Base-by-base conservation (phyloP, 2,329 filamentous ascomycete genomes). In the Xylariaceae sp. region DNA sequence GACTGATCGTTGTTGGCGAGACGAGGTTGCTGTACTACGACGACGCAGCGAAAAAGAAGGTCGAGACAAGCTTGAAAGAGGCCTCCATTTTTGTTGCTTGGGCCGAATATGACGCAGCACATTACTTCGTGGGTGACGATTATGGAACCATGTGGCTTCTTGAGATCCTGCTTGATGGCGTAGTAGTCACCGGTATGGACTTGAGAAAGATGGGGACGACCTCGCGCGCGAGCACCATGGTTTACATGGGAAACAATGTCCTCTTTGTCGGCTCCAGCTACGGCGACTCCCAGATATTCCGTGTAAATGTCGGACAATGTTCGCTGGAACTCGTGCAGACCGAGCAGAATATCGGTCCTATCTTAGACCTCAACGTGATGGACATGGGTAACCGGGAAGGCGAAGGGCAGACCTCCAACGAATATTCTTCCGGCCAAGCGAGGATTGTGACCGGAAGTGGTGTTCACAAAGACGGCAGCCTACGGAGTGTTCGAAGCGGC, bases 351-450 rank as follows among this genome's bases (percentile, higher is more conserved):
- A 86, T 96, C 47, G 88, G 84, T 0, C 92, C 92, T 0, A 84
- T 98, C 26, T 63, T 96, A 24, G 92, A 98, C 55, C 95, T 98
- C 48, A 81, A 84, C 1, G 77, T 98, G 12, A 94, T 96, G 87
- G 92, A 96, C 51, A 83, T 96, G 70, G 90, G 89, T 1, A 89
- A 87, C 47, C 72, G 86, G 36, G 80, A 85, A 39, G 81, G 81
- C 15, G 83, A 92, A 43, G 77, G 71, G 7, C 80, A 86, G 37
- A 59, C 68, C 13, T 83, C 81, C 3, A 93, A 92, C 50, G 85
- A 92, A 42, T 98, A 94, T 52, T 94, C 89, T 0, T 94, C 90
- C 1, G 92, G 92, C 0, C 90, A 98, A 59, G 89, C 92, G 29
- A 77, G 89, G 24, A 84, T 98, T 40, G 87, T 98, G 9, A 89